Base-by-base conservation (phyloP, 306 rosid species). In the Delonix regia region DNA sequence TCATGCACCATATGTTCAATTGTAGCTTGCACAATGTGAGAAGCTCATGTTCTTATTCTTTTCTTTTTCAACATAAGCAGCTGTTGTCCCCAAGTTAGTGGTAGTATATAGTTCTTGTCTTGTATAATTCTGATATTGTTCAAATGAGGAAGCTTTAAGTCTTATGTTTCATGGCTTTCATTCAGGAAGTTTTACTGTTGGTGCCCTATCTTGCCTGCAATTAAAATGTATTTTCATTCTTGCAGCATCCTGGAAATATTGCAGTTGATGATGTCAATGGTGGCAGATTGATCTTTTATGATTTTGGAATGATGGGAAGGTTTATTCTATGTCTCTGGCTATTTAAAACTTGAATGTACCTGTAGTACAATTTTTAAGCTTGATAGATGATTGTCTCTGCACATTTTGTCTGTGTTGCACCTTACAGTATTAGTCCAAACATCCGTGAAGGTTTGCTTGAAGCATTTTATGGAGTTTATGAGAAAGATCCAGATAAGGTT, bases 261-360 rank as follows among this genome's bases (percentile, higher is more conserved):
- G 99, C 98, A 41, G 99, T 96, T 27, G 99, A 96, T 86, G 99
- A 96, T 86, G 89, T 96, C 74, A 93, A 96, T 89, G 99, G 99
- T 81, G 99, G 99, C 75, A 87, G 99, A 83, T 93, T 96, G 96
- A 96, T 96, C 86, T 96, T 96, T 83, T 96, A 96, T 74, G 99
- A 96, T 84, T 96, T 96, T 87, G 99, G 99, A 80, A 96, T 96
- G 99, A 96, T 96, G 98, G 99, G 99, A 78, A 95, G 99, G 99
- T 93, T 86, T 44, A 63, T 76, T 75, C 66, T 75, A 22, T 68
- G 56, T 68, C 71, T 81, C 30, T 85, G 77, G 47, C 70, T 62
- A 56, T 41, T 65, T 66, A 67, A 38, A 42, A 55, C 24, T 51
- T 42, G 30, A 25, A 61, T 61, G 34, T 48, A 38, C 74, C 34